phyloP scores from a whole-genome alignment of 768 basidiomycete genomes.

The Trametes maxima region DNA sequence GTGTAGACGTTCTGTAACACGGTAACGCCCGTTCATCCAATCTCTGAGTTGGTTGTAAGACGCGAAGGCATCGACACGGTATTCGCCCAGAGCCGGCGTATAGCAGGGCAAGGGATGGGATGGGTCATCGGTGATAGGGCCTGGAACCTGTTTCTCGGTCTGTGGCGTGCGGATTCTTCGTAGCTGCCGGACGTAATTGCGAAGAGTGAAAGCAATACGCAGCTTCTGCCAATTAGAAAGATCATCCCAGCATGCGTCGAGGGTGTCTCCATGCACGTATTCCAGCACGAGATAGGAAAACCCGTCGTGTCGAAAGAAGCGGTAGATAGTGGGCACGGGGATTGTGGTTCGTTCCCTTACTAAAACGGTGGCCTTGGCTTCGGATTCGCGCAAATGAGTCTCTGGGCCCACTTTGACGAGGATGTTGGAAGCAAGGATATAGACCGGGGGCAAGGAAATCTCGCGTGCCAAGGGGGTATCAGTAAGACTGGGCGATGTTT shows the following conservation, averaged over 20 bases:
- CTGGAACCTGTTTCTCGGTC: constrained; percentile 4
- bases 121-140: constrained; percentile 12
- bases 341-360: constrained; percentile 9
- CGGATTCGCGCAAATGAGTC: not conserved
- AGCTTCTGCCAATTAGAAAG: constrained; percentile 17
- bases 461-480: not conserved
- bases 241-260: constrained; percentile 15
- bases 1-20: not conserved
- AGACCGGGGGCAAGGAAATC: constrained; percentile 1
- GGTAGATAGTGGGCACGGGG: constrained; percentile 19
- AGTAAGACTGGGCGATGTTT: not conserved
- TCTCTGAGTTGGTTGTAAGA: not conserved
- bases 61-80: constrained; percentile 10
- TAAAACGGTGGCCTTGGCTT: not conserved
- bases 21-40: constrained; percentile 4
- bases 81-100: constrained; percentile 2
- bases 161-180: constrained; percentile 19
- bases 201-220: constrained; percentile 20
- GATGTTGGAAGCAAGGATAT: constrained; percentile 7
- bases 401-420: constrained; percentile 4
- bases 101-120: constrained; percentile 1
- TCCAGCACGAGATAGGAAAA: constrained; percentile 14
- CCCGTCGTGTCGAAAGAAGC: constrained; percentile 18
- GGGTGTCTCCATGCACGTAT: constrained; percentile 11
- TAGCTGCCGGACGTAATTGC: constrained; percentile 21